A percentile compares a stretch with the other conserved stretches of the same genome.
phyloP scores from a whole-genome alignment of 2,329 filamentous ascomycete species.

The Ophiostoma fasciatum region DNA sequence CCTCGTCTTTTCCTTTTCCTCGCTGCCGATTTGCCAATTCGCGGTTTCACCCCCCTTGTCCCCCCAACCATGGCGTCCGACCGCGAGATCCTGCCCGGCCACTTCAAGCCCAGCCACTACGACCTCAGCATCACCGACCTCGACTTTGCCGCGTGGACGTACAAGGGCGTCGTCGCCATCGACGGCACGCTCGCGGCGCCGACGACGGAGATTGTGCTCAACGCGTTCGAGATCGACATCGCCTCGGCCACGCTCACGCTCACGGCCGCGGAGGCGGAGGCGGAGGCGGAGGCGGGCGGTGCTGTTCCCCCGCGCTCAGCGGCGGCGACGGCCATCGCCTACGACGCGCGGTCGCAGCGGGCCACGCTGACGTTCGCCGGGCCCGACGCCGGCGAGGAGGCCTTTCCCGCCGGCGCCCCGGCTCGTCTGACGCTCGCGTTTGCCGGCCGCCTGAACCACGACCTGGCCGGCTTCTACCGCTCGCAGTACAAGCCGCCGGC shows the following conservation, averaged over 20 bases:
- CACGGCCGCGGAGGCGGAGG: slow-evolving; percentile 40
- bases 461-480: slow-evolving; percentile 95
- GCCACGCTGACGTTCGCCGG: slow-evolving; percentile 61
- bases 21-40: no score
- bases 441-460: slow-evolving; percentile 70
- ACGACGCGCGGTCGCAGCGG: slow-evolving; percentile 74
- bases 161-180: slow-evolving; percentile 71
- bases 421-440: slow-evolving; percentile 48
- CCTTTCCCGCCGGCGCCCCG: slow-evolving; percentile 49
- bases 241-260: slow-evolving; percentile 51
- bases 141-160: slow-evolving; percentile 60
- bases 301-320: no score
- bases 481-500: slow-evolving; percentile 59
- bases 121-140: slow-evolving; percentile 66
- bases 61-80: no score
- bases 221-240: slow-evolving; percentile 72
- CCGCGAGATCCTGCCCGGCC: slow-evolving; percentile 46
- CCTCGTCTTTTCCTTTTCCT: slow-evolving; percentile 1
- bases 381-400: slow-evolving; percentile 33
- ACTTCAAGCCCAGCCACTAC: slow-evolving; percentile 75
- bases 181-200: slow-evolving; percentile 55
- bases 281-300: no score
- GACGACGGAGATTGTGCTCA: slow-evolving; percentile 67
- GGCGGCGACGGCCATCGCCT: slow-evolving; percentile 54
- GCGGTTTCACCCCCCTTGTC: no score